Evolutionary conservation across 129 eudicot genomes (phyloP).

Genomic region (Heracleum sosnowskyi): DNA sequence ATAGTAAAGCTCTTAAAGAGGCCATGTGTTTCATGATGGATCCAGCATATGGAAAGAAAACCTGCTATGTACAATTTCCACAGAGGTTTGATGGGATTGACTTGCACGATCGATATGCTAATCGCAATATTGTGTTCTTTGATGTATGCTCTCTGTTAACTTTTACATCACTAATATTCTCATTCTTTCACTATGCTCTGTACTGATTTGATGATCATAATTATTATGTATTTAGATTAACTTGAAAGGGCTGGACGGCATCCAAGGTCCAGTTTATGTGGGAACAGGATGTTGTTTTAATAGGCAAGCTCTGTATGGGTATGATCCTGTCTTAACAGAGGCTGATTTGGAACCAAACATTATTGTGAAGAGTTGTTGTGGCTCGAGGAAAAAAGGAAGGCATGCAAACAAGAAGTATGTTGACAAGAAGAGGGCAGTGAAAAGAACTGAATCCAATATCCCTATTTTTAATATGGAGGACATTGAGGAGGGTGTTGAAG

Average conservation of each 20-base stretch:
- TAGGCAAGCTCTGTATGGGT: conserved; percentile 80
- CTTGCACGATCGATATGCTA: conserved; percentile 84
- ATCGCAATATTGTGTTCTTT: conserved; percentile 79
- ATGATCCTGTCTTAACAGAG: conserved; percentile 71
- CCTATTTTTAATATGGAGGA: conserved; percentile 78
- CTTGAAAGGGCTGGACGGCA: conserved; percentile 84
- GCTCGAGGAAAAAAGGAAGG: conserved; percentile 59
- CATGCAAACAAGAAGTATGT: conserved; percentile 48
- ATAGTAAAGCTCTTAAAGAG: conserved; percentile 79
- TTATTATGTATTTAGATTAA: conserved; percentile 44
- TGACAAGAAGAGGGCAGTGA: conserved; percentile 53
- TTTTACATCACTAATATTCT: background rate
- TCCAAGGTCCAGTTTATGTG: conserved; percentile 90
- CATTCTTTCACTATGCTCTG: background rate
- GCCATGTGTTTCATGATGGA: conserved; percentile 96
- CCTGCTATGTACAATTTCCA: conserved; percentile 81
- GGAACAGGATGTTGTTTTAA: conserved; percentile 91
- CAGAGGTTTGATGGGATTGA: conserved; percentile 90
- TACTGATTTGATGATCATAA: background rate
- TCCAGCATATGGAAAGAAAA: conserved; percentile 67
- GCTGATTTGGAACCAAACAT: conserved; percentile 78
- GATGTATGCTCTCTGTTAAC: conserved; percentile 40
- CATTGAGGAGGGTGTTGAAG: conserved; percentile 74
- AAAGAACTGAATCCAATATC: conserved; percentile 67
- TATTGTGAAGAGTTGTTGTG: conserved; percentile 64